A percentile compares a stretch with the other conserved stretches of the same genome.
phyloP scores from a whole-genome alignment of 2,329 filamentous ascomycete genomes.

The Gnomoniopsis smithogilvyi region DNA sequence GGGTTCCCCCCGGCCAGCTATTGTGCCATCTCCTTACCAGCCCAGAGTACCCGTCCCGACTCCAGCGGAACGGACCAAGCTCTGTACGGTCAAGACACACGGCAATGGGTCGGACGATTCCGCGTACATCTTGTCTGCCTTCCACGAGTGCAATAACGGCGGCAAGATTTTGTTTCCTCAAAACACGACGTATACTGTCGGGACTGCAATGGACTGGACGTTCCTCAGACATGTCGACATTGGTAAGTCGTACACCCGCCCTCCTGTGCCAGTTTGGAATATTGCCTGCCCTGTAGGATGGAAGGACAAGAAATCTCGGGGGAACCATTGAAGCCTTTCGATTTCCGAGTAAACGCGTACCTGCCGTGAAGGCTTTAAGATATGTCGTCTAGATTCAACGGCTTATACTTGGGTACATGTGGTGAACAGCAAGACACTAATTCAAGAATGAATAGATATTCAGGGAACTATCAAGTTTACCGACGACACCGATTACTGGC shows the following conservation, averaged over 20 bases:
- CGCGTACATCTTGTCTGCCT: slow-evolving; percentile 42
- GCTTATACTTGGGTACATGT: not conserved
- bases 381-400: not conserved
- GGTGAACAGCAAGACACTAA: slow-evolving; percentile 12
- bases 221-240: slow-evolving; percentile 60
- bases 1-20: slow-evolving; percentile 19
- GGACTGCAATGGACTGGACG: slow-evolving; percentile 60
- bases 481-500: slow-evolving; percentile 66
- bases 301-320: not conserved
- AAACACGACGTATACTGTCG: slow-evolving; percentile 55
- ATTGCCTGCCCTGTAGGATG: not conserved
- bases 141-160: slow-evolving; percentile 56
- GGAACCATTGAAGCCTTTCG: not conserved
- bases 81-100: slow-evolving; percentile 55
- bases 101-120: slow-evolving; percentile 31
- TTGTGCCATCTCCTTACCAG: slow-evolving; percentile 20
- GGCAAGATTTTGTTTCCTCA: slow-evolving; percentile 55
- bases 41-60: slow-evolving; percentile 26
- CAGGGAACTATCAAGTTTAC: slow-evolving; percentile 52
- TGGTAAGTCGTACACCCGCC: slow-evolving; percentile 32
- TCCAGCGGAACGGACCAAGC: slow-evolving; percentile 35
- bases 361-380: slow-evolving; percentile 5
- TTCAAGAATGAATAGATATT: slow-evolving; percentile 20
- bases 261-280: too few relatives aligned
- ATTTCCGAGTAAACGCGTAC: slow-evolving; percentile 15